Evolutionary conservation across 1,139 yeast species (phyloP).

Genomic region (Torulaspora pretoriensis): DNA sequence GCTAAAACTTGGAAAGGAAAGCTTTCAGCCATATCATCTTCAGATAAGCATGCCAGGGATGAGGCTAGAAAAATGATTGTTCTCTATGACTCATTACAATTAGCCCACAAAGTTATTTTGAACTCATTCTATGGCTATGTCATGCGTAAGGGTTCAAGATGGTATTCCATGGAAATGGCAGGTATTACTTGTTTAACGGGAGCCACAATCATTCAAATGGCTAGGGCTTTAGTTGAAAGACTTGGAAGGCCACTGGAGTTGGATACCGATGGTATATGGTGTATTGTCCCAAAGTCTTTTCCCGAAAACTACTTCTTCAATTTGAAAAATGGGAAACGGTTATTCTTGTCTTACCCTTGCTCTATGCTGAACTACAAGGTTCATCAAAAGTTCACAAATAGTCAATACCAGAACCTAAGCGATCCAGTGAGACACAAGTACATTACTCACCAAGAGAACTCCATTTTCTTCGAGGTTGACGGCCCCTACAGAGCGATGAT

Average conservation of each 20-base stretch:
- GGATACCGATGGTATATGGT: conserved; percentile 99
- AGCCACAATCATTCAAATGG: conserved; percentile 97
- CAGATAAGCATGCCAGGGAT: conserved; percentile 58
- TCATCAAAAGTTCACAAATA: conserved; percentile 85
- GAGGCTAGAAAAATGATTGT: conserved; percentile 94
- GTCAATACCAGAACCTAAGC: conserved; percentile 83
- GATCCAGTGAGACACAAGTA: conserved; percentile 68
- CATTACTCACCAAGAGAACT: conserved; percentile 78
- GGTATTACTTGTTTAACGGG: conserved; percentile 98
- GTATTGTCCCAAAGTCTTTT: conserved; percentile 87
- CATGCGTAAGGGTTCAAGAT: conserved; percentile 97
- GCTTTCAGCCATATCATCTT: conserved; percentile 49
- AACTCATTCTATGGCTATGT: conserved; percentile 98
- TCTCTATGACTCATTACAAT: conserved; percentile 87
- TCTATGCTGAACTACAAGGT: conserved; percentile 94
- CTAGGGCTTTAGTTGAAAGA: conserved; percentile 86
- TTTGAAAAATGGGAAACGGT: conserved; percentile 70
- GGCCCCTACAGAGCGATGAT: conserved; percentile 99
- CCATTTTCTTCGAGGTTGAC: conserved; percentile 96
- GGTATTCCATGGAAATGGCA: conserved; percentile 99
- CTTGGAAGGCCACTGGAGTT: conserved; percentile 92
- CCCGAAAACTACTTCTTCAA: conserved; percentile 82
- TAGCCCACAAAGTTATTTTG: conserved; percentile 94
- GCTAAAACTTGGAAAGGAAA: conserved; percentile 95
- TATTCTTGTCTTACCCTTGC: conserved; percentile 86